Percentiles rank a stretch among this genome's conserved stretches.
These are phyloP conservation scores for Pulicaria dysenterica DNA, from an alignment of 129 eudicot genomes.

Conservation along the genomic window DNA sequence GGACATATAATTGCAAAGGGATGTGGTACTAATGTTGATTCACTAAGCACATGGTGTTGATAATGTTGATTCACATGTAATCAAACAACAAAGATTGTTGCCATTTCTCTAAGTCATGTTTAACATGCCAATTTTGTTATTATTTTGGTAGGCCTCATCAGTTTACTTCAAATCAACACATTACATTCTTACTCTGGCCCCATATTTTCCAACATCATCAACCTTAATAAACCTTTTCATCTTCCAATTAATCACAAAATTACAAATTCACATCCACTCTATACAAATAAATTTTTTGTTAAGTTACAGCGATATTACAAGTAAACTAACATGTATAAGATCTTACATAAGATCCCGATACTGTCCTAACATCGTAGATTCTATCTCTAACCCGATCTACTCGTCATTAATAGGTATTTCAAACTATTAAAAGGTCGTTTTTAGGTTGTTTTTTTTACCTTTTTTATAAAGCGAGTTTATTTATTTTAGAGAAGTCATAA, in stretches of 20 bases:
- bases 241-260: not conserved
- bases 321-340: too few relatives aligned
- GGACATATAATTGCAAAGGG: conserved; percentile 25
- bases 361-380: too few relatives aligned
- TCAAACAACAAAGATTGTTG: conserved; percentile 34
- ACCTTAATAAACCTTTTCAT: not conserved
- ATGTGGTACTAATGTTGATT: conserved; percentile 7
- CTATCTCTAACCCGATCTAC: too few relatives aligned
- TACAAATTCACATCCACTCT: not conserved
- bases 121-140: conserved; percentile 27
- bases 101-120: conserved; percentile 34
- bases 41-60: conserved; percentile 36
- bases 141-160: conserved; percentile 38
- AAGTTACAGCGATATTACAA: too few relatives aligned
- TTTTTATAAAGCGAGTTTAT: too few relatives aligned
- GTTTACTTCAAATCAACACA: conserved; percentile 31
- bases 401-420: too few relatives aligned
- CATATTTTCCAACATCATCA: conserved; percentile 33
- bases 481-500: too few relatives aligned
- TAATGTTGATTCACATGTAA: conserved; percentile 21
- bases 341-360: too few relatives aligned
- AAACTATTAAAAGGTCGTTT: too few relatives aligned
- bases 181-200: conserved; percentile 23
- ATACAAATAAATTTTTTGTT: too few relatives aligned
- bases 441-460: too few relatives aligned